Evolutionary conservation across 1,284 basidiomycete genomes (phyloP).

Genomic region (Ustilago shanxiensis): DNA sequence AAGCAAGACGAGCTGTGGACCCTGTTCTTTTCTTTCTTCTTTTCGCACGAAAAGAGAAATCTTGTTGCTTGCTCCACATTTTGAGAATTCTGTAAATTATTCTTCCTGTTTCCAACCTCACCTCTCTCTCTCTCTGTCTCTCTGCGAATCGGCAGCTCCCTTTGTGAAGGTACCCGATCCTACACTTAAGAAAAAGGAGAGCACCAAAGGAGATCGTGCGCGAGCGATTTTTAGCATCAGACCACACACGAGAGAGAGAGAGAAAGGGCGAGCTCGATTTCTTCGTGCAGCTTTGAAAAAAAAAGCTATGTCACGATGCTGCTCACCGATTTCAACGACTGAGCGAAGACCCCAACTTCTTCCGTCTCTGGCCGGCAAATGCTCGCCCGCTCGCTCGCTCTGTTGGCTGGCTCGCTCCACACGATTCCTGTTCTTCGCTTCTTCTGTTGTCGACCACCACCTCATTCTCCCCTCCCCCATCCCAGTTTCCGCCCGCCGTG

Average conservation of each 20-base stretch:
- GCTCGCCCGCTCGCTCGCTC: neutral
- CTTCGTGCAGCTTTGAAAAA: conserved; percentile 27
- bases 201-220: conserved; percentile 4
- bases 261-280: conserved; percentile 20
- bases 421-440: conserved; percentile 1
- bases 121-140: neutral
- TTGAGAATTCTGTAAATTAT: neutral
- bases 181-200: neutral
- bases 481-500: neutral
- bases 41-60: conserved; percentile 31
- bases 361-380: neutral
- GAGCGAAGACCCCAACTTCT: neutral
- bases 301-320: conserved; percentile 14
- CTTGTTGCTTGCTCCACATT: conserved; percentile 10
- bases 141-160: conserved; percentile 7
- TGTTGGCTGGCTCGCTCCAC: too few species aligned
- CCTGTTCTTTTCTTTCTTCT: conserved; percentile 17
- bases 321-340: neutral
- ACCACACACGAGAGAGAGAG: neutral
- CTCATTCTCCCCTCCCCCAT: neutral
- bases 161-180: neutral
- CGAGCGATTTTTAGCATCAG: neutral
- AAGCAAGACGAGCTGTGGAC: too few species aligned
- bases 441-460: conserved; percentile 6
- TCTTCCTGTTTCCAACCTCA: conserved; percentile 9